Percentiles rank a stretch among this genome's conserved stretches.
Evolutionary conservation across 768 basidiomycete species (phyloP).

Genomic region (Clavulina sp.): DNA sequence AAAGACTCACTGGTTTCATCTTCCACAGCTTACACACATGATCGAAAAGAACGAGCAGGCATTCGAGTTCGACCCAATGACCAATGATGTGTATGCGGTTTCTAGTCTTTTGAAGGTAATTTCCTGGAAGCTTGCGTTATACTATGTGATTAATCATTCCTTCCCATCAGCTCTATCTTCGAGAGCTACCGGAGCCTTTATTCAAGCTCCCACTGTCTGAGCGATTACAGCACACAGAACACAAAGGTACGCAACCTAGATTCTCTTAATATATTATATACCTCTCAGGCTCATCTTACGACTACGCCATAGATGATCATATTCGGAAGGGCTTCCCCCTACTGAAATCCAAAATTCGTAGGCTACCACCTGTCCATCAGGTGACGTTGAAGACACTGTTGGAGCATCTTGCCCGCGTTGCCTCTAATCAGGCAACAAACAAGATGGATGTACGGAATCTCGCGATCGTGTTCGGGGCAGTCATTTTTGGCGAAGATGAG

Average conservation of each 20-base stretch:
- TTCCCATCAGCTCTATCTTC: constrained; percentile 46
- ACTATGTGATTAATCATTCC: not conserved
- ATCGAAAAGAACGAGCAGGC: constrained; percentile 66
- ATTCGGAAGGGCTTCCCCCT: constrained; percentile 49
- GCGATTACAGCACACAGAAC: constrained; percentile 63
- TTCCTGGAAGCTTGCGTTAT: constrained; percentile 3
- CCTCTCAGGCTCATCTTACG: not conserved
- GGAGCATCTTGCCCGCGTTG: constrained; percentile 67
- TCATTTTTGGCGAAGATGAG: constrained; percentile 86
- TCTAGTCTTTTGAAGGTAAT: constrained; percentile 70
- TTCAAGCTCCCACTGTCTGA: constrained; percentile 70
- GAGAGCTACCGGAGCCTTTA: constrained; percentile 78
- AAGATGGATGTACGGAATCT: constrained; percentile 92
- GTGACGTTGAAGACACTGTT: constrained; percentile 63
- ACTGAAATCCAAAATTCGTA: constrained; percentile 73
- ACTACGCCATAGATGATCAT: constrained; percentile 40
- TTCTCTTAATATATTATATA: not conserved
- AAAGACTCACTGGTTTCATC: not conserved
- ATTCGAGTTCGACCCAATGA: constrained; percentile 52
- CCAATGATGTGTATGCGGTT: constrained; percentile 69
- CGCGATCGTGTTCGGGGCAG: constrained; percentile 76
- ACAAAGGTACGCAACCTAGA: constrained; percentile 33
- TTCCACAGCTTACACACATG: constrained; percentile 55
- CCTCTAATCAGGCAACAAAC: constrained; percentile 48
- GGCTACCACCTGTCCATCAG: constrained; percentile 70